Base-by-base conservation (phyloP, 192 early-diverging fungal species). In the Coemansia sp. region DNA sequence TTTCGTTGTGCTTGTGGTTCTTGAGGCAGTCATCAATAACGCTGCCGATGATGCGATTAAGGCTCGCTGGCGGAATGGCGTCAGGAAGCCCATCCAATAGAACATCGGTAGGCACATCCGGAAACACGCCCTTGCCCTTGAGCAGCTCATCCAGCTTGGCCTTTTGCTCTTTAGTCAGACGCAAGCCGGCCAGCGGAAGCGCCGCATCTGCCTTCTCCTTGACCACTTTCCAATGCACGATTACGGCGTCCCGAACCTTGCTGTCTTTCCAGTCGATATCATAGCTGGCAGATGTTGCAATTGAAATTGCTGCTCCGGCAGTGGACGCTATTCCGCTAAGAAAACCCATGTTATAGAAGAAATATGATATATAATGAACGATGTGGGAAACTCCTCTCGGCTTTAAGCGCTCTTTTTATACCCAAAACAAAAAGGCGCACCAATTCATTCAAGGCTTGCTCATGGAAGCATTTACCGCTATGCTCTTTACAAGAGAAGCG, bases 1-100 rank as follows among this genome's bases (percentile, higher is more conserved):
- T 41, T 6, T 18, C 52, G 19, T 57, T 30, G 28, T 73, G 70
- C 23, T 61, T 67, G 63, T 73, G 70, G 64, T 55, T 59, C 47
- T 61, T 73, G 16, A 73, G 41, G 18, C 70, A 73, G 12, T 73
- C 60, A 26, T 73, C 39, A 33, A 73, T 67, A 31, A 73, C 30
- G 55, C 58, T 55, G 19, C 70, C 70, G 11, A 61, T 20, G 37
- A 73, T 73, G 36, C 70, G 70, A 49, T 63, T 63, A 28, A 73
- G 50, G 47, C 70, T 73, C 10, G 64, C 70, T 28, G 64, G 56
- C 16, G 70, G 70, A 36, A 73, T 73, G n/a, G 70, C 70, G 6
- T 63, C 48, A 8, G 70, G 70, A 16, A 73, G 59, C 11, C 52
- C 56, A 16, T 38, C 28, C 11, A 73, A 52, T 1, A 73, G 56